Conservation (phyloP, 2,329 filamentous ascomycete genomes). For the Microsporum ferrugineum region DNA sequence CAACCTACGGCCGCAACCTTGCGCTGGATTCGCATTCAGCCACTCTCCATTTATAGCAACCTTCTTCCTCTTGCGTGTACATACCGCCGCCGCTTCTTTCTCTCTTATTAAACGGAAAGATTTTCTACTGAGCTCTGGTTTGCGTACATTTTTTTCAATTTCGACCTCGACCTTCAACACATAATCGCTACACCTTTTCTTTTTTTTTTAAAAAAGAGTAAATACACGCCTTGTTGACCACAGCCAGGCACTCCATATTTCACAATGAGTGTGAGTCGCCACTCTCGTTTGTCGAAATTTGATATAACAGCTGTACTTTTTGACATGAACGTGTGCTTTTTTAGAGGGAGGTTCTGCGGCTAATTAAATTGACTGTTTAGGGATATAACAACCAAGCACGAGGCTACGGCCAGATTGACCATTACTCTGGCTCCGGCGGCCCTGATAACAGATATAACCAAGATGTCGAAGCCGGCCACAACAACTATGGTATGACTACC, state of each 20-base stretch:
- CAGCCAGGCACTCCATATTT: not conserved
- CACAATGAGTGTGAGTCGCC: constrained; percentile 13
- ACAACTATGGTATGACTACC: constrained; percentile 21
- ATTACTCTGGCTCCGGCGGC: constrained; percentile 35
- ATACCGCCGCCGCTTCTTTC: not conserved
- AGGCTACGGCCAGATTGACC: constrained; percentile 46
- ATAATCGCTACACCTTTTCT: not conserved
- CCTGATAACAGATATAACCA: constrained; percentile 25
- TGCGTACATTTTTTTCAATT: not conserved
- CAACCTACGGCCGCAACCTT: not conserved
- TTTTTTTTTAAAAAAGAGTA: not conserved
- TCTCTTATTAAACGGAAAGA: not conserved
- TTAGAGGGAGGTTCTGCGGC: not conserved
- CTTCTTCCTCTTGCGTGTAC: not conserved
- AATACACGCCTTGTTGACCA: not conserved
- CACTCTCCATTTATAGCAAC: constrained; percentile 1
- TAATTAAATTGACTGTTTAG: constrained; percentile 4
- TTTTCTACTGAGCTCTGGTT: not conserved
- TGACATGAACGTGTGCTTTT: not conserved
- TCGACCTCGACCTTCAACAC: not conserved
- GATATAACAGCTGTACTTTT: not conserved
- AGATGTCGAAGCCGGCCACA: constrained; percentile 21
- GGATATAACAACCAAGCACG: constrained; percentile 19
- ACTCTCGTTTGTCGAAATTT: not conserved
- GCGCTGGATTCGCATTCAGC: not conserved